A percentile compares a stretch with the other conserved stretches of the same genome.
These are phyloP conservation scores for Lasiodiplodia sp. DNA, from an alignment of 2,329 filamentous ascomycete genomes.

Conservation along the genomic window DNA sequence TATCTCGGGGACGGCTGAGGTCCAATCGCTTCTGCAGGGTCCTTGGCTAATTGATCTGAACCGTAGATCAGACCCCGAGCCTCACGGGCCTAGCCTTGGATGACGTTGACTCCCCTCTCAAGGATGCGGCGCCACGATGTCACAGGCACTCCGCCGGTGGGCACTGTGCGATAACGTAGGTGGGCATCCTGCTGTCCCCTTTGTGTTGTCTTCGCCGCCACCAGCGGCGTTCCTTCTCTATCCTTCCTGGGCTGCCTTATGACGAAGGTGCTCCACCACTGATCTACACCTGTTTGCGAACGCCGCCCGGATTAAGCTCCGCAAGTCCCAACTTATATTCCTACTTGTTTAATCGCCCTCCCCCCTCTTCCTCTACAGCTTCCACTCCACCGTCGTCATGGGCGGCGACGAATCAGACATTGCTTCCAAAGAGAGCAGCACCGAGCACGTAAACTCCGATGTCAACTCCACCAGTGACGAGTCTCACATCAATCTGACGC, in stretches of 20 bases:
- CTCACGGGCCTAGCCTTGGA: neutral
- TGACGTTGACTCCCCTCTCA: slow-evolving; percentile 10
- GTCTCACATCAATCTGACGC: slow-evolving; percentile 36
- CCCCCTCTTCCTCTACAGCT: neutral
- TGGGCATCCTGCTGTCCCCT: neutral
- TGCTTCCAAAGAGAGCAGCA: neutral
- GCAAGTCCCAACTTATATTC: neutral
- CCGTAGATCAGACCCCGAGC: neutral
- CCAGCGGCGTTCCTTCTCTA: neutral
- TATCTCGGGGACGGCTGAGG: neutral
- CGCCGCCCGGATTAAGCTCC: neutral
- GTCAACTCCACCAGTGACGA: neutral
- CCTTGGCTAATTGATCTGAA: slow-evolving; percentile 2
- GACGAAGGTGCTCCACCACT: slow-evolving; percentile 7
- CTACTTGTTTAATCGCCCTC: neutral
- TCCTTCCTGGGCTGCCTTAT: neutral
- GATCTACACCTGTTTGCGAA: slow-evolving; percentile 1
- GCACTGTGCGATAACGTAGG: neutral
- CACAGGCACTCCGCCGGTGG: neutral
- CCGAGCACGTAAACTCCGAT: neutral
- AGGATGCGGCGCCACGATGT: slow-evolving; percentile 12
- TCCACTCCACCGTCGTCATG: slow-evolving; percentile 2
- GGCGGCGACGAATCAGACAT: neutral
- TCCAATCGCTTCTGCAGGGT: neutral
- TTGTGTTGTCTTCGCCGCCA: neutral